Percentiles rank a stretch among this genome's conserved stretches.
Evolutionary conservation across 345 rosid species (phyloP).

Genomic region (Isatis tinctoria): DNA sequence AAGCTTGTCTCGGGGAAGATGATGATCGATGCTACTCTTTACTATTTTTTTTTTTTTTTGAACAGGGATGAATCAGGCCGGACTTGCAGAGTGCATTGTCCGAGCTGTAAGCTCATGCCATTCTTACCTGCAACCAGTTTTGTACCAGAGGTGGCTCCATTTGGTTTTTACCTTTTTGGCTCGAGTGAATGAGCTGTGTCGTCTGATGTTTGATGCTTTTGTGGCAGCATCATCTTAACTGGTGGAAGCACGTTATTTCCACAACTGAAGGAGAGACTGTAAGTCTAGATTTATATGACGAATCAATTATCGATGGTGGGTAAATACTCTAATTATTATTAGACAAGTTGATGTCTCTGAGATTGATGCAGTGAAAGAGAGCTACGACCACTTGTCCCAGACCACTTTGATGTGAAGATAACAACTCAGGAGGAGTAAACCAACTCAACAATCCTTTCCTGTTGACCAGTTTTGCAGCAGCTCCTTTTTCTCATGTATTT

Average conservation of each 20-base stretch:
- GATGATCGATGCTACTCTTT: neutral
- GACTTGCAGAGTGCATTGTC: constrained; percentile 92
- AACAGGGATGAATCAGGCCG: constrained; percentile 94
- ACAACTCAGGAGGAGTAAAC: constrained; percentile 80
- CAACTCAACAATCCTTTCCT: neutral
- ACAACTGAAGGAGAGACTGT: constrained; percentile 76
- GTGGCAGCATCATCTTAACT: constrained; percentile 74
- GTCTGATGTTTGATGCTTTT: constrained; percentile 24
- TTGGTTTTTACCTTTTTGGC: neutral
- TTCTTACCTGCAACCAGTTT: constrained; percentile 76
- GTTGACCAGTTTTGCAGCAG: neutral
- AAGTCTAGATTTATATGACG: constrained; percentile 29
- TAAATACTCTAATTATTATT: neutral
- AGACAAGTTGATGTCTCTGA: neutral
- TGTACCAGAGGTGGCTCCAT: constrained; percentile 68
- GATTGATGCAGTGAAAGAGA: constrained; percentile 59
- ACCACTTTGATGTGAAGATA: constrained; percentile 70
- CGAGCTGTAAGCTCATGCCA: constrained; percentile 87
- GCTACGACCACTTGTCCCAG: constrained; percentile 96
- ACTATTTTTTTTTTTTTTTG: neutral
- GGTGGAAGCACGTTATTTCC: constrained; percentile 95
- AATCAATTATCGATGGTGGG: neutral
- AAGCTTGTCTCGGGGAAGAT: neutral
- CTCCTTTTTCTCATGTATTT: neutral
- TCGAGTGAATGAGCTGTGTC: neutral